Conservation (phyloP, 495 filamentous ascomycete genomes). For the Annulohypoxylon nitens region DNA sequence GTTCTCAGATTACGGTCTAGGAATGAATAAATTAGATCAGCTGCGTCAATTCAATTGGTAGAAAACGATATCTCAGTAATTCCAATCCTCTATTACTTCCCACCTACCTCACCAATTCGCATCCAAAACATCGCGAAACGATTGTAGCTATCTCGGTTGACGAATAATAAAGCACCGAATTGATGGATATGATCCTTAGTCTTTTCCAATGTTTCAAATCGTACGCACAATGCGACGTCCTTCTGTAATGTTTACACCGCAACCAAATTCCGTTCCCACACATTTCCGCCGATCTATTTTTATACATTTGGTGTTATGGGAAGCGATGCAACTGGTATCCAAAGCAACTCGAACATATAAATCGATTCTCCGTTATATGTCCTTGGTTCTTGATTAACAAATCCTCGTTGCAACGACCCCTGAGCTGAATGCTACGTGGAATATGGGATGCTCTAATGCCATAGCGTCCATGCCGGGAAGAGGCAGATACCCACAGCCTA, state of each 20-base stretch:
- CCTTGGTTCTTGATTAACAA: constrained; percentile 2
- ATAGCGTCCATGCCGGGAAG: not conserved
- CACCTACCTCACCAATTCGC: not conserved
- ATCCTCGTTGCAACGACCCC: not conserved
- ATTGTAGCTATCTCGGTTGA: not conserved
- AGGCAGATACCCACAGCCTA: not conserved
- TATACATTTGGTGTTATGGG: not conserved
- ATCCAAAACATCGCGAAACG: not conserved
- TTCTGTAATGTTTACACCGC: not conserved
- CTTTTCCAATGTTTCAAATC: not conserved
- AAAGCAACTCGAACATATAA: not conserved
- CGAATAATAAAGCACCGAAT: not conserved
- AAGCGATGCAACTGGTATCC: not conserved
- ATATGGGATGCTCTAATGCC: not conserved
- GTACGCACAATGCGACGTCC: not conserved
- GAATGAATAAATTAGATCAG: not conserved
- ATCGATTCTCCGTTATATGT: not conserved
- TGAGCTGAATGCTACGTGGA: not conserved
- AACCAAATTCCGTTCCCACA: not conserved
- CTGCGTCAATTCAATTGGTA: not conserved
- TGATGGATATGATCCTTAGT: not conserved
- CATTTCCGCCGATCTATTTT: not conserved
- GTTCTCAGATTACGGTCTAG: not conserved
- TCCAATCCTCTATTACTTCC: not conserved
- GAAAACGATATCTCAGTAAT: not conserved